A percentile compares a stretch with the other conserved stretches of the same genome.
These are phyloP conservation scores for Solanum megistacrolobum DNA, from an alignment of 257 asterid species.

Conservation along the genomic window DNA sequence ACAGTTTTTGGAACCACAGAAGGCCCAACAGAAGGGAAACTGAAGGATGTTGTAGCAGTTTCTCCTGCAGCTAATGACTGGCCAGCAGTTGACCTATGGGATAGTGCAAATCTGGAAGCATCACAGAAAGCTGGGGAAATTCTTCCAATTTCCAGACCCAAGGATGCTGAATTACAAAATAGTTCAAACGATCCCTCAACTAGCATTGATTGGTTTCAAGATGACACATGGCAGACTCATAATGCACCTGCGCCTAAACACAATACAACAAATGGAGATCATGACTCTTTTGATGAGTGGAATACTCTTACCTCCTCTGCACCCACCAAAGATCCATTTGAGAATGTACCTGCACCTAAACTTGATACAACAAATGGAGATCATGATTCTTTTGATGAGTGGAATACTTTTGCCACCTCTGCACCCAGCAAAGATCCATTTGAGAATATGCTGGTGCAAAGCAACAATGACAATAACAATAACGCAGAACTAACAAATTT, in stretches of 20 bases:
- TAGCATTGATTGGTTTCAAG: conserved; percentile 46
- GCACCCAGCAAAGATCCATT: neutral
- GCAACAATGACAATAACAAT: neutral
- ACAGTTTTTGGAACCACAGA: conserved; percentile 48
- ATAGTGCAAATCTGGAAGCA: conserved; percentile 21
- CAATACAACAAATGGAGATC: conserved; percentile 13
- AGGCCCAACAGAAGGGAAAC: conserved; percentile 19
- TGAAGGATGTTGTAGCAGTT: conserved; percentile 21
- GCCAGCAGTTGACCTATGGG: conserved; percentile 47
- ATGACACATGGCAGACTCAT: conserved; percentile 28
- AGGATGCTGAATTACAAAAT: conserved; percentile 11
- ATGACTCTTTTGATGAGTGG: conserved; percentile 49
- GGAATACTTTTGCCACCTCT: conserved; percentile 10
- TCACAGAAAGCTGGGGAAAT: conserved; percentile 19
- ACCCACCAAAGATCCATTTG: conserved; percentile 29
- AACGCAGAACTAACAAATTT: neutral
- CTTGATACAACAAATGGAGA: neutral
- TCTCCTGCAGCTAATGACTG: conserved; percentile 37
- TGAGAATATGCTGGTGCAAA: neutral
- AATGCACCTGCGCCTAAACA: conserved; percentile 14
- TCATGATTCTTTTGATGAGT: neutral
- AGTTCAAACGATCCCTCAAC: conserved; percentile 17
- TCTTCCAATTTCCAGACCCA: conserved; percentile 24
- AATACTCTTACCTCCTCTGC: conserved; percentile 53
- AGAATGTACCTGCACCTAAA: conserved; percentile 10